phyloP scores from a whole-genome alignment of 805 yeast species.

The Yarrowia keelungensis region DNA sequence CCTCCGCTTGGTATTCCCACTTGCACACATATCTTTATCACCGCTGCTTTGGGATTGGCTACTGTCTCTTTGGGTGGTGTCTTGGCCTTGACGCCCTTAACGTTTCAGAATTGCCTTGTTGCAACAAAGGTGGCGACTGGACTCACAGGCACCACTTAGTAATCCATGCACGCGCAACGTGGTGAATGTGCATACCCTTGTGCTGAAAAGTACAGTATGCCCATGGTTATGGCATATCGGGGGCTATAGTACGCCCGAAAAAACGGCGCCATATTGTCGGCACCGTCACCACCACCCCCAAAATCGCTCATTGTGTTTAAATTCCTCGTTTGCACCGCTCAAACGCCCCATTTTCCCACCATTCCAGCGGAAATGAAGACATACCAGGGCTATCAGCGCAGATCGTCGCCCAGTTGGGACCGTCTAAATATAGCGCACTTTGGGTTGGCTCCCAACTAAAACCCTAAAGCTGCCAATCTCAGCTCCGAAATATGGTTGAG shows the following conservation, averaged over 20 bases:
- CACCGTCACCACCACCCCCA: too few relatives aligned
- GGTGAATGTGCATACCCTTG: constrained; percentile 38
- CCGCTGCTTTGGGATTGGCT: constrained; percentile 12
- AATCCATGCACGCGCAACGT: constrained; percentile 39
- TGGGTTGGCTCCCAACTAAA: constrained; percentile 22
- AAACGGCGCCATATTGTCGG: not conserved
- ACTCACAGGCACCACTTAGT: constrained; percentile 32
- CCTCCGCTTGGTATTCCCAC: too few relatives aligned
- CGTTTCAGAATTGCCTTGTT: constrained; percentile 31
- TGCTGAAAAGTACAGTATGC: constrained; percentile 7
- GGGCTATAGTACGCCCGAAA: too few relatives aligned
- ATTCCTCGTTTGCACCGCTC: too few relatives aligned
- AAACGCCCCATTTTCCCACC: not conserved
- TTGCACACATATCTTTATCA: too few relatives aligned
- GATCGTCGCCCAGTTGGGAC: constrained; percentile 17
- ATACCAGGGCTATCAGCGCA: constrained; percentile 21
- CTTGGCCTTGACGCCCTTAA: constrained; percentile 23
- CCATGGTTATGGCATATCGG: not conserved
- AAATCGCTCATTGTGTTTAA: too few relatives aligned
- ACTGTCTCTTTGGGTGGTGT: constrained; percentile 5
- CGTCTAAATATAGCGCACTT: constrained; percentile 17
- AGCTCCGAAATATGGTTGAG: constrained; percentile 24
- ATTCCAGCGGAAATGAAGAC: constrained; percentile 25
- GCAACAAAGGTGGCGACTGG: constrained; percentile 24
- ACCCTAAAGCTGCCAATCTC: not conserved